Evolutionary conservation across 2,329 filamentous ascomycete species (phyloP).

Genomic region (Cordyceps farinosa): DNA sequence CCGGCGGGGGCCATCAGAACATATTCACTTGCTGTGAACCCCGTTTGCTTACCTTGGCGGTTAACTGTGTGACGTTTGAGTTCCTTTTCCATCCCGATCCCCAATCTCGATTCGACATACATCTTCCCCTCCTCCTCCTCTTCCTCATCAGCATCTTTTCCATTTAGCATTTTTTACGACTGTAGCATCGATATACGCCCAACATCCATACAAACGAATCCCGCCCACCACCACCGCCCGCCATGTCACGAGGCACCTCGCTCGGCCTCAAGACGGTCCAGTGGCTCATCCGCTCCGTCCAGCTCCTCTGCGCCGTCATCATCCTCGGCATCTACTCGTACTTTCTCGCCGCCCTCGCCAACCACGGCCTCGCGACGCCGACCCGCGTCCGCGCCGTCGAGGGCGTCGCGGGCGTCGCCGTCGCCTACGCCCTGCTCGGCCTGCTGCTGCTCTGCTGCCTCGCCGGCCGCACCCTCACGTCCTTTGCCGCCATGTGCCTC

Average conservation of each 20-base stretch:
- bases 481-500: slow-evolving; percentile 68
- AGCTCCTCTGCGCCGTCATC: slow-evolving; percentile 69
- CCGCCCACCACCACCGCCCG: neutral
- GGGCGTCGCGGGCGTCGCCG: slow-evolving; percentile 71
- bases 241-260: slow-evolving; percentile 8
- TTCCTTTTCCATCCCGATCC: neutral
- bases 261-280: slow-evolving; percentile 65
- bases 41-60: neutral
- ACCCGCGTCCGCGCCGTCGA: slow-evolving; percentile 69
- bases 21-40: neutral
- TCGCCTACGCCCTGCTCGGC: slow-evolving; percentile 71
- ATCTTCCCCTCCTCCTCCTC: neutral
- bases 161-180: neutral
- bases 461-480: slow-evolving; percentile 70
- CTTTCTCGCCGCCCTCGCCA: slow-evolving; percentile 70
- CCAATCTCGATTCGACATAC: neutral
- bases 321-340: slow-evolving; percentile 79
- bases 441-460: slow-evolving; percentile 74
- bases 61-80: neutral
- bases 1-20: neutral
- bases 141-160: neutral
- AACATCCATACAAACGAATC: neutral
- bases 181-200: neutral
- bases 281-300: slow-evolving; percentile 68
- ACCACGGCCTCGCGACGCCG: slow-evolving; percentile 60